Base-by-base conservation (phyloP, 805 yeast species). In the Saccharomycopsis microspora region DNA sequence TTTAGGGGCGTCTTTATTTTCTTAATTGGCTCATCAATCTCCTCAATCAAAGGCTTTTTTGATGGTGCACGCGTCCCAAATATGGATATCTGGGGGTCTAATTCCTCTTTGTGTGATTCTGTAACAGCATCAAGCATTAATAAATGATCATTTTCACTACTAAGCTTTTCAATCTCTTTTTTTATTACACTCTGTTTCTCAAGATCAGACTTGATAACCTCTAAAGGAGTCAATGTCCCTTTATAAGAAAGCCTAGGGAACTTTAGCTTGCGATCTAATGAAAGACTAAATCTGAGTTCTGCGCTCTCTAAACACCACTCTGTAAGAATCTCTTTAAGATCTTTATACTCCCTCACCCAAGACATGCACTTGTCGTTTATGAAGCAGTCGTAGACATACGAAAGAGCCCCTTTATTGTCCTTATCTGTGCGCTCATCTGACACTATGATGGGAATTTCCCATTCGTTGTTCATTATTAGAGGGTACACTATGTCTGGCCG, bases 281-380 rank as follows among this genome's bases (percentile, higher is more conserved):
- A 62, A 1, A 78, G 60, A 43, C 69, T 66, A 39, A 48, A 51
- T 30, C 72, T 57, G 50, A 80, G 64, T 59, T 86, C 96, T 3
- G 85, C 77, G 7, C 88, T 74, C 58, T 86, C 95, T 39, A 87
- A 60, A 57, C 95, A 82, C 83, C 95, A 86, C 59, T 86, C 95
- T 5, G 83, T 74, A 43, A 85, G 60, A 9, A 87, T 80, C 42
- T 77, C 70, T 50, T 78, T 69, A 47, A 87, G 68, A 44, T 83
- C 83, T 1, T 64, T 55, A 53, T 80, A 82, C 39, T 71, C 56
- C 40, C 74, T 68, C 33, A 80, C 71, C 82, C 89, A 80, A 40
- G 67, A 64, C 65, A 80, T 71, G 43, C 88, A 77, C 35, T 64
- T 64, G 5, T 76, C 70, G 58, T 85, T 79, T 49, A 87, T 74